Percentiles rank a stretch among this genome's conserved stretches.
These are phyloP conservation scores for Erysiphe neolycopersici DNA, from an alignment of 2,329 filamentous ascomycete genomes.

Conservation along the genomic window DNA sequence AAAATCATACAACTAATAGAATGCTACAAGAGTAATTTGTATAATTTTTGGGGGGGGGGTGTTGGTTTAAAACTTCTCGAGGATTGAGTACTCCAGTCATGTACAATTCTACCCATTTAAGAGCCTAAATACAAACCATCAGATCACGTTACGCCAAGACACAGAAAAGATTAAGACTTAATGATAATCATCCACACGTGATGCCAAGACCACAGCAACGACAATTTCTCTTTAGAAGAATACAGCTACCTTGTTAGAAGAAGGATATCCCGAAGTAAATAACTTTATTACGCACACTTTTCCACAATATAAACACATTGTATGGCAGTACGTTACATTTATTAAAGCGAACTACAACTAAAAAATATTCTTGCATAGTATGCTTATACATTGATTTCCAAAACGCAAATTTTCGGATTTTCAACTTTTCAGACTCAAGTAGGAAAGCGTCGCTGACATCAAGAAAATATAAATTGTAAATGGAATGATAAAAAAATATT, in stretches of 20 bases:
- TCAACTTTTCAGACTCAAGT: not conserved
- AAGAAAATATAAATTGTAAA: not conserved
- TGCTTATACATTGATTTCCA: not conserved
- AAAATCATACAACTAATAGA: too few relatives aligned
- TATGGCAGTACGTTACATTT: not conserved
- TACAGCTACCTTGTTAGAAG: not conserved
- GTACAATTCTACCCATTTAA: too few relatives aligned
- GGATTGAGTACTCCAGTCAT: too few relatives aligned
- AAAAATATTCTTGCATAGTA: not conserved
- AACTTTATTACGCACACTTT: not conserved
- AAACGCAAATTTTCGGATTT: too few relatives aligned
- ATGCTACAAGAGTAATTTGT: too few relatives aligned
- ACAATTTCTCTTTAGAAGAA: not conserved
- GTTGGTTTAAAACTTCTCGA: too few relatives aligned
- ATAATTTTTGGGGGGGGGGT: too few relatives aligned
- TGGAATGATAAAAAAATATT: not conserved
- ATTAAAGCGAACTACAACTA: not conserved
- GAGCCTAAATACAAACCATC: too few relatives aligned
- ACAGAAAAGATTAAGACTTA: too few relatives aligned
- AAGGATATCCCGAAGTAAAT: not conserved
- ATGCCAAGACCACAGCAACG: not conserved
- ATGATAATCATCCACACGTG: not conserved
- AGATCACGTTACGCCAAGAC: too few relatives aligned
- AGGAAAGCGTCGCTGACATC: not conserved
- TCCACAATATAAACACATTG: not conserved